Conservation (phyloP, 495 filamentous ascomycete genomes). For the Xylaria flabelliformis region DNA sequence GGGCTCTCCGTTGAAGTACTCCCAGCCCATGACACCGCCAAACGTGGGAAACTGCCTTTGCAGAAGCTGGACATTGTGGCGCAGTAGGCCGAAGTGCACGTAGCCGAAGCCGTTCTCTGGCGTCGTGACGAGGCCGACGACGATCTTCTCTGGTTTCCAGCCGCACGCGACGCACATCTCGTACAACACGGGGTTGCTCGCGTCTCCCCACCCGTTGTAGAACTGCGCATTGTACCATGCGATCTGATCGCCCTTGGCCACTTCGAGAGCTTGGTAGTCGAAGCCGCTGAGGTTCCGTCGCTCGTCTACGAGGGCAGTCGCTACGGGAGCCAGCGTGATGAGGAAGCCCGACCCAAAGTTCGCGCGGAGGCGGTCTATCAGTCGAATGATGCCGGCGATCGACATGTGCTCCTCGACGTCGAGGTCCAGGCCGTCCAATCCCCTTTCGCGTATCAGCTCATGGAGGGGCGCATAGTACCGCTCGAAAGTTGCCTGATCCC, state of each 20-base stretch:
- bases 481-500: conserved; percentile 62
- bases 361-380: conserved; percentile 72
- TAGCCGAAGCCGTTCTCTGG: conserved; percentile 65
- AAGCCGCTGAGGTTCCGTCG: conserved; percentile 73
- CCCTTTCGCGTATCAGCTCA: conserved; percentile 61
- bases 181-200: conserved; percentile 65
- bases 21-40: conserved; percentile 87
- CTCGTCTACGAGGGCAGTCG: conserved; percentile 66
- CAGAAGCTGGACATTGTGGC: conserved; percentile 53
- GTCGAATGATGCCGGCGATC: conserved; percentile 67
- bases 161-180: conserved; percentile 67
- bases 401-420: conserved; percentile 85
- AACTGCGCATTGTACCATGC: conserved; percentile 87
- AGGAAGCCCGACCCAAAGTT: conserved; percentile 76
- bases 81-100: conserved; percentile 43
- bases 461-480: conserved; percentile 69
- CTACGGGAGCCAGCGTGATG: conserved; percentile 81
- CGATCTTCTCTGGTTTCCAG: conserved; percentile 69
- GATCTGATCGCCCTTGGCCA: conserved; percentile 53
- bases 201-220: conserved; percentile 79
- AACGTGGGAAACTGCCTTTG: conserved; percentile 64
- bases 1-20: conserved; percentile 77
- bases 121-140: conserved; percentile 76
- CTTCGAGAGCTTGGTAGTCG: conserved; percentile 70
- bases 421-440: conserved; percentile 76